Percentiles rank a stretch among this genome's conserved stretches.
Conservation (phyloP, 2,329 filamentous ascomycete species). For the Diaporthe velutina region DNA sequence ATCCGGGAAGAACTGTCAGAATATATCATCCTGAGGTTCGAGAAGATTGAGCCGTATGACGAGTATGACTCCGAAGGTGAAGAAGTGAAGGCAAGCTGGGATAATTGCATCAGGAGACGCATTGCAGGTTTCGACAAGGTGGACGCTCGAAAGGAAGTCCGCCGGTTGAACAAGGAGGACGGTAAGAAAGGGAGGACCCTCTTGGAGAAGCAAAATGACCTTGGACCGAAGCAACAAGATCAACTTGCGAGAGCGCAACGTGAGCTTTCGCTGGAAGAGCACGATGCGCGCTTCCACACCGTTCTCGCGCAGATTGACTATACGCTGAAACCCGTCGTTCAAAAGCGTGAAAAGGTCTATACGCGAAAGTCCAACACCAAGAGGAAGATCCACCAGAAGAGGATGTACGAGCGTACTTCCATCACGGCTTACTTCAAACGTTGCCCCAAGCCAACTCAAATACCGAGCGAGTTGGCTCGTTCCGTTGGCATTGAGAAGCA, state of each 20-base stretch:
- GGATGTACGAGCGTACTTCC: constrained; percentile 53
- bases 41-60: constrained; percentile 52
- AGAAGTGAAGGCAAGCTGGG: constrained; percentile 54
- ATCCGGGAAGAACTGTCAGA: constrained; percentile 55
- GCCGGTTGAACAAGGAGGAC: constrained; percentile 52
- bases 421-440: constrained; percentile 62
- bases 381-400: constrained; percentile 46
- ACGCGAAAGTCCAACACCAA: constrained; percentile 38
- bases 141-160: constrained; percentile 54
- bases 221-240: constrained; percentile 53
- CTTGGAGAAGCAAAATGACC: constrained; percentile 38
- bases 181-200: constrained; percentile 53
- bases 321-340: constrained; percentile 45
- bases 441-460: constrained; percentile 48
- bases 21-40: constrained; percentile 57
- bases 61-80: constrained; percentile 54
- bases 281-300: constrained; percentile 55
- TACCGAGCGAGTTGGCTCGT: constrained; percentile 33
- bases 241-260: constrained; percentile 57
- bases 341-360: constrained; percentile 31
- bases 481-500: constrained; percentile 31
- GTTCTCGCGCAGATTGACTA: constrained; percentile 60
- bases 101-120: constrained; percentile 49
- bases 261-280: constrained; percentile 50
- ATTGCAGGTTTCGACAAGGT: constrained; percentile 54